Percentiles rank a stretch among this genome's conserved stretches.
These are phyloP conservation scores for Sporisorium sorghi DNA, from an alignment of 1,284 basidiomycete species.

Conservation along the genomic window DNA sequence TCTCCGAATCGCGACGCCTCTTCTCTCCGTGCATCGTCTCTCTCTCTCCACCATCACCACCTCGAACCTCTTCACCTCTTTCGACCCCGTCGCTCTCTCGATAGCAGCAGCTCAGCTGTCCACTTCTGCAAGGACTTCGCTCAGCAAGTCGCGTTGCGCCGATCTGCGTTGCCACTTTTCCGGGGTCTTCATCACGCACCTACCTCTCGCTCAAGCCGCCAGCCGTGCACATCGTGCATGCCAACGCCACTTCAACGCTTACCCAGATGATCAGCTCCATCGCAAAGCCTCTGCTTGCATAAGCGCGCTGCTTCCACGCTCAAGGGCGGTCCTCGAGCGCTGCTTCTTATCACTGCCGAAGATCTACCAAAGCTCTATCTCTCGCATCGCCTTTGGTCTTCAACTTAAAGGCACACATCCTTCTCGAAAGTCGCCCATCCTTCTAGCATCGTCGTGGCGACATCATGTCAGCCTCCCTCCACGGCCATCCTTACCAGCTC, in stretches of 20 bases:
- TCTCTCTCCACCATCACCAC: too few species aligned
- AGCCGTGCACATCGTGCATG: not conserved
- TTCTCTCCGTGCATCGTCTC: too few species aligned
- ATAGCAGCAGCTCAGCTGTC: too few species aligned
- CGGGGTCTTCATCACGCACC: not conserved
- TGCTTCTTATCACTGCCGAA: not conserved
- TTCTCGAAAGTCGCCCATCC: not conserved
- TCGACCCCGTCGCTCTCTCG: too few species aligned
- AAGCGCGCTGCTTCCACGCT: not conserved
- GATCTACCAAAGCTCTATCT: not conserved
- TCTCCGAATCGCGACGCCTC: too few species aligned
- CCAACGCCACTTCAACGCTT: too few species aligned
- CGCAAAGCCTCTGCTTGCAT: not conserved
- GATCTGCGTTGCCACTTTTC: too few species aligned
- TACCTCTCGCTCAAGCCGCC: not conserved
- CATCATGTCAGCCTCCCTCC: conserved; percentile 11
- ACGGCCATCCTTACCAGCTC: conserved; percentile 15
- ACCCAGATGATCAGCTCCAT: not conserved
- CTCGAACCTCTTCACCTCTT: too few species aligned
- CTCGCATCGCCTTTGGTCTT: not conserved
- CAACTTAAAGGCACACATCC: not conserved
- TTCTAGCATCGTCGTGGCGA: not conserved
- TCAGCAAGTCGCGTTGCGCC: too few species aligned
- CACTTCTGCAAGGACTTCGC: too few species aligned
- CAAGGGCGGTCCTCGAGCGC: not conserved